These are phyloP conservation scores for Marasmius tenuissimus DNA, from an alignment of 1,284 basidiomycete species.

Conservation along the genomic window DNA sequence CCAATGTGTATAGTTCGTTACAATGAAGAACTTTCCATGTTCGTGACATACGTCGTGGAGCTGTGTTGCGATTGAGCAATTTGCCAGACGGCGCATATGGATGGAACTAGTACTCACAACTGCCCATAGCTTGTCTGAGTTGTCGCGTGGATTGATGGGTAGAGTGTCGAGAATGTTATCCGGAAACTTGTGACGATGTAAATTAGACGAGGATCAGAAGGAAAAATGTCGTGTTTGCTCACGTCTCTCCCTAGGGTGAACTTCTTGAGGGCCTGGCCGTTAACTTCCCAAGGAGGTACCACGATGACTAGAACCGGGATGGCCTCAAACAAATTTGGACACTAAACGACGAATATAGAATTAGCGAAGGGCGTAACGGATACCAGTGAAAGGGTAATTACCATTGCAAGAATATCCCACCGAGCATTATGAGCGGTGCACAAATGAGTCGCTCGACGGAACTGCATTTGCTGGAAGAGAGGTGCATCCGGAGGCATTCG, in stretches of 20 bases:
- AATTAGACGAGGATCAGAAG: too few relatives aligned
- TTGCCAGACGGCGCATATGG: not conserved
- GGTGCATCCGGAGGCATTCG: constrained; percentile 6
- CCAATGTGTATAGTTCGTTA: constrained; percentile 25
- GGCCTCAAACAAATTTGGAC: constrained; percentile 5
- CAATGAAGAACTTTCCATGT: constrained; percentile 21
- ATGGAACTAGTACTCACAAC: constrained; percentile 17
- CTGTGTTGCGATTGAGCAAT: constrained; percentile 7
- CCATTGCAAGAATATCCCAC: constrained; percentile 26
- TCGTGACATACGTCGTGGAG: constrained; percentile 21
- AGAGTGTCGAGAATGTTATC: constrained; percentile 13
- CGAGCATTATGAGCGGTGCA: constrained; percentile 21
- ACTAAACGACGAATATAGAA: not conserved
- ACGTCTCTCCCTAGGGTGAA: constrained; percentile 15
- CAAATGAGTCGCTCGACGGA: constrained; percentile 16
- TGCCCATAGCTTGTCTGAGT: constrained; percentile 23
- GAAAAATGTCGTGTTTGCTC: not conserved
- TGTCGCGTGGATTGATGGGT: constrained; percentile 9
- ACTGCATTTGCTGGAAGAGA: constrained; percentile 13
- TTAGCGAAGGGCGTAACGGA: not conserved
- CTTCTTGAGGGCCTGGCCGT: constrained; percentile 18
- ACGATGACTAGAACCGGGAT: constrained; percentile 21
- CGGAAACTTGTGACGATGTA: constrained; percentile 12
- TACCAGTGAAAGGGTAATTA: not conserved
- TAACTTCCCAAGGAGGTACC: constrained; percentile 23